Conservation (phyloP, 169 alveolate genomes). For the Plasmodium fragile region DNA sequence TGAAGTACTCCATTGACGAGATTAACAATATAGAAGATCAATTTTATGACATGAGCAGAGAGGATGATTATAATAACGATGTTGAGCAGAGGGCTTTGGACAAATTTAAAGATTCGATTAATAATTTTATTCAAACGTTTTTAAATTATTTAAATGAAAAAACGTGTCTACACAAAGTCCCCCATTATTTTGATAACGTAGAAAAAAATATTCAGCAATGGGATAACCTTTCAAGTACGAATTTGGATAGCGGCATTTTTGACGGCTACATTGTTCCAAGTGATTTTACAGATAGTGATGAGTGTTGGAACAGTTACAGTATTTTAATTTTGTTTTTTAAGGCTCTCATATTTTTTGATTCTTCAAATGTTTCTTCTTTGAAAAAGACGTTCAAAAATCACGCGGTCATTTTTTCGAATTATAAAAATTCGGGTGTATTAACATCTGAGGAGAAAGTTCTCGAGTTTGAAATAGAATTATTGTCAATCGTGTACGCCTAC, state of each 20-base stretch:
- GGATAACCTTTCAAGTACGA: constrained; percentile 8
- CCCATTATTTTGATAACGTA: constrained; percentile 38
- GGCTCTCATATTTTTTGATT: constrained; percentile 59
- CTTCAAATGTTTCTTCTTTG: constrained; percentile 67
- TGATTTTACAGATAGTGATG: constrained; percentile 33
- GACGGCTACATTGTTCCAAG: constrained; percentile 20
- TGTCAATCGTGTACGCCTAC: constrained; percentile 36
- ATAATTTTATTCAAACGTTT: constrained; percentile 41
- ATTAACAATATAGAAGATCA: constrained; percentile 57
- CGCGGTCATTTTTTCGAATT: constrained; percentile 46
- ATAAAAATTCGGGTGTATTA: constrained; percentile 31
- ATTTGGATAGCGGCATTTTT: constrained; percentile 41
- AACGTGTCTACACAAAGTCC: constrained; percentile 20
- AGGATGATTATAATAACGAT: constrained; percentile 5
- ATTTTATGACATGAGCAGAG: constrained; percentile 17
- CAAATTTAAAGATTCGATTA: constrained; percentile 29
- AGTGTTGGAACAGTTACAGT: constrained; percentile 35
- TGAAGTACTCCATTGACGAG: constrained; percentile 43
- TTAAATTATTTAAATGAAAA: constrained; percentile 29
- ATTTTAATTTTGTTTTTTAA: constrained; percentile 65
- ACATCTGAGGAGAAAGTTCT: constrained; percentile 32
- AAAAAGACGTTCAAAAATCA: constrained; percentile 49
- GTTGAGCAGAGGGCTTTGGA: constrained; percentile 1
- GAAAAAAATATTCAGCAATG: constrained; percentile 22
- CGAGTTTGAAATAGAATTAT: constrained; percentile 38